Percentiles rank a stretch among this genome's conserved stretches.
Evolutionary conservation across 2,329 filamentous ascomycete species (phyloP).

Genomic region (Paraphoma sp.): DNA sequence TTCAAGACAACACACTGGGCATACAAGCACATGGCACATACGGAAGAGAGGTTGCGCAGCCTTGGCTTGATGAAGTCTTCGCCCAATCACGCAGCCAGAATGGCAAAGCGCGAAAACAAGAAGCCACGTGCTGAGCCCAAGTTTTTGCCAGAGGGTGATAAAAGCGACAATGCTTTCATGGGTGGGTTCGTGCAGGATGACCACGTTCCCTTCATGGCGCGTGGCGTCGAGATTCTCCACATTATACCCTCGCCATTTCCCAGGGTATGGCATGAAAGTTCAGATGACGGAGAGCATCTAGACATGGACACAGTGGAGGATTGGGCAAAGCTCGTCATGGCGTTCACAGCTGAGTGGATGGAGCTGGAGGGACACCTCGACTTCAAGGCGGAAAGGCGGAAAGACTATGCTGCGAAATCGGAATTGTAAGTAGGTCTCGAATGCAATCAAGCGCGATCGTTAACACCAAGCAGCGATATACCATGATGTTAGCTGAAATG

Average conservation of each 20-base stretch:
- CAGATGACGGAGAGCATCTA: conserved; percentile 85
- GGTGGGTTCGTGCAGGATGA: conserved; percentile 77
- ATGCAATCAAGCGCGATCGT: conserved; percentile 9
- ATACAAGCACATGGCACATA: conserved; percentile 76
- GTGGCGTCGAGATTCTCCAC: conserved; percentile 91
- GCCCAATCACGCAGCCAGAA: conserved; percentile 56
- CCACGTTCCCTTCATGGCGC: conserved; percentile 86
- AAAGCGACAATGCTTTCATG: conserved; percentile 59
- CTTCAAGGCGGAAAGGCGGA: conserved; percentile 23
- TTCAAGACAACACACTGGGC: conserved; percentile 95
- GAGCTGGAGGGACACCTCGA: conserved; percentile 58
- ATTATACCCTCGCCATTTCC: conserved; percentile 88
- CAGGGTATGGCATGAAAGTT: conserved; percentile 81
- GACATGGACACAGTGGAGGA: conserved; percentile 83
- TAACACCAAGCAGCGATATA: conserved; percentile 41
- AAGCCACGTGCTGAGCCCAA: conserved; percentile 41
- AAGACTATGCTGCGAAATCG: conserved; percentile 31
- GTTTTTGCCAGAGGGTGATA: conserved; percentile 68
- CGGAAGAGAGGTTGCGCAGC: conserved; percentile 77
- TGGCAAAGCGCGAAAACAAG: conserved; percentile 35
- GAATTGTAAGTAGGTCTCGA: conserved; percentile 44
- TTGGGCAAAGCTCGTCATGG: conserved; percentile 85
- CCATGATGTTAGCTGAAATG: conserved; percentile 25
- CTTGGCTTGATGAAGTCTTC: conserved; percentile 71
- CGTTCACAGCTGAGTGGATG: conserved; percentile 93